A percentile compares a stretch with the other conserved stretches of the same genome.
phyloP scores from a whole-genome alignment of 2,329 filamentous ascomycete genomes.

The Cordyceps tenuipes region DNA sequence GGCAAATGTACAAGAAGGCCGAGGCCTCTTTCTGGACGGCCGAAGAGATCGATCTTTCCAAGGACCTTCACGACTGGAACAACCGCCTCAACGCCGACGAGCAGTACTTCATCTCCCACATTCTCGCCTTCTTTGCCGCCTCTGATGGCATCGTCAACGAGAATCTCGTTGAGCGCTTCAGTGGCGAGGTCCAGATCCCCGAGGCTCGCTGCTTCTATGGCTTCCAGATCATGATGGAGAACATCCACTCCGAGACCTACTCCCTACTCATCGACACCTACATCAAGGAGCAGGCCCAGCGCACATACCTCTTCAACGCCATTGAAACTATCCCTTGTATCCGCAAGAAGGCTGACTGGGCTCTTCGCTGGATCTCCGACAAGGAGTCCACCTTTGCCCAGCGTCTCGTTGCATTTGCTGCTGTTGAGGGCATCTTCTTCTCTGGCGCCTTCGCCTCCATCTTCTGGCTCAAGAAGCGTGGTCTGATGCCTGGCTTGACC shows the following conservation, averaged over 20 bases:
- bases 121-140: conserved; percentile 97
- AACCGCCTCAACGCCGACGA: conserved; percentile 95
- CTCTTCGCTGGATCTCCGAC: conserved; percentile 88
- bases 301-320: conserved; percentile 92
- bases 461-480: conserved; percentile 99
- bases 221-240: conserved; percentile 99
- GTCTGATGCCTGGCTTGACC: conserved; percentile 94
- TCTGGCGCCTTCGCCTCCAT: conserved; percentile 96
- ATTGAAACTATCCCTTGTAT: conserved; percentile 99
- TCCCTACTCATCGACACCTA: conserved; percentile 98
- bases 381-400: conserved; percentile 90
- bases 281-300: conserved; percentile 94
- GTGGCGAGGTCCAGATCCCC: conserved; percentile 89
- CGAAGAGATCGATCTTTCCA: conserved; percentile 97
- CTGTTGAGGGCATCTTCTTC: conserved; percentile 99
- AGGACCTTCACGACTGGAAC: conserved; percentile 99
- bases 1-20: conserved; percentile 99
- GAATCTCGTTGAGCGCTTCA: conserved; percentile 98
- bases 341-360: conserved; percentile 98
- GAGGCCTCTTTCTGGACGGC: conserved; percentile 99
- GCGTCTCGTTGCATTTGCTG: conserved; percentile 92
- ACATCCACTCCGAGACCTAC: conserved; percentile 99
- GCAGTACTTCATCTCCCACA: conserved; percentile 96
- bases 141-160: conserved; percentile 99
- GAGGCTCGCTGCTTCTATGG: conserved; percentile 99